phyloP scores from a whole-genome alignment of 2,329 filamentous ascomycete genomes.

The Epichloe sibirici region DNA sequence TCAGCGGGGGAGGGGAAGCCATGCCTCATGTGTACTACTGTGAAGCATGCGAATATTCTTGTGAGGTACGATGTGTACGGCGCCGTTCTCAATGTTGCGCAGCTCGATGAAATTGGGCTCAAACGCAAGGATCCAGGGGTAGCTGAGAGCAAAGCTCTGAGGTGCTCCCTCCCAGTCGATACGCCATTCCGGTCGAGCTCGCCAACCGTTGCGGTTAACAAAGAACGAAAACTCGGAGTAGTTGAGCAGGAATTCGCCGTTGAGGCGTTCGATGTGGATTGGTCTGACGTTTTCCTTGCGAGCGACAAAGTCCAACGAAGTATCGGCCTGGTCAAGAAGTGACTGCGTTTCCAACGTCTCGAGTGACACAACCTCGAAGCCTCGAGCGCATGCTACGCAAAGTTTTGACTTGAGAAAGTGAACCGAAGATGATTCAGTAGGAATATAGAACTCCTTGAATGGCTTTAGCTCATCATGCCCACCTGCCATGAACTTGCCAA shows the following conservation, averaged over 20 bases:
- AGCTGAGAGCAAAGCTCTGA: constrained; percentile 83
- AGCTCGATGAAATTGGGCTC: constrained; percentile 97
- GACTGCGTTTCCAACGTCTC: constrained; percentile 98
- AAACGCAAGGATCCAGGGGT: constrained; percentile 94
- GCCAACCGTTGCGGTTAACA: constrained; percentile 96
- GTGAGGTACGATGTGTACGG: constrained; percentile 90
- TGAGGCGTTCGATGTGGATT: constrained; percentile 93
- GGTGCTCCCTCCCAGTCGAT: constrained; percentile 96
- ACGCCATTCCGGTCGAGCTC: constrained; percentile 88
- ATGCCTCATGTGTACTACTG: constrained; percentile 90
- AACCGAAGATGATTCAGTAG: constrained; percentile 93
- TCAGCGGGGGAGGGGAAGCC: constrained; percentile 13
- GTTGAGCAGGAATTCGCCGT: constrained; percentile 93
- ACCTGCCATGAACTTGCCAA: constrained; percentile 87
- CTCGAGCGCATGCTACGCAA: constrained; percentile 88
- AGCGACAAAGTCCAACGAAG: constrained; percentile 91
- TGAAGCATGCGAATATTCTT: constrained; percentile 97
- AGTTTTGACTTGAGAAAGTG: constrained; percentile 96
- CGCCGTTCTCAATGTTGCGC: constrained; percentile 84
- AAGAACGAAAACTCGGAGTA: constrained; percentile 99
- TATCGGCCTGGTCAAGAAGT: constrained; percentile 92
- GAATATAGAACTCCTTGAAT: constrained; percentile 98
- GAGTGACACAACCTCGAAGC: constrained; percentile 92
- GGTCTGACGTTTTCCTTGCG: constrained; percentile 87
- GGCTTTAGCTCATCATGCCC: constrained; percentile 92